phyloP scores from a whole-genome alignment of 1,284 basidiomycete genomes.

The Sanghuangporus baumii region DNA sequence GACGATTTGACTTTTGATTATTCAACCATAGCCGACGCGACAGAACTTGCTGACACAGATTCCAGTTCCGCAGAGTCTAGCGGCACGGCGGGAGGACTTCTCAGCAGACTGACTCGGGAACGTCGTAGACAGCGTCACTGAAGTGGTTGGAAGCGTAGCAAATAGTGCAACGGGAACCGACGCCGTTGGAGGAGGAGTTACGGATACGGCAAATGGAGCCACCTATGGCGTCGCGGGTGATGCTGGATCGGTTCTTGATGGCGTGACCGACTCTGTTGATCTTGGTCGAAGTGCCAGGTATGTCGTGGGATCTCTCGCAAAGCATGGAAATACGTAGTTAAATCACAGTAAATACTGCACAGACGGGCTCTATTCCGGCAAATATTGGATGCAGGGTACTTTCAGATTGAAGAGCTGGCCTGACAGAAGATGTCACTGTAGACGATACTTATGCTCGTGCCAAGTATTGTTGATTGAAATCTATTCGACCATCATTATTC shows the following conservation, averaged over 20 bases:
- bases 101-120: not conserved
- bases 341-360: no score
- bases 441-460: not conserved
- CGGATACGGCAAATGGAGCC: not conserved
- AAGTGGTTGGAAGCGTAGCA: not conserved
- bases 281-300: not conserved
- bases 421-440: not conserved
- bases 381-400: not conserved
- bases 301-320: not conserved
- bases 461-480: not conserved
- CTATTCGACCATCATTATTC: not conserved
- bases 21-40: not conserved
- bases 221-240: not conserved
- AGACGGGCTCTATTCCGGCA: not conserved
- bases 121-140: slow-evolving; percentile 9
- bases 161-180: not conserved
- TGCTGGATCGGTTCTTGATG: slow-evolving; percentile 4
- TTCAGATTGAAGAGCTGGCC: not conserved
- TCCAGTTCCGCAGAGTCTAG: not conserved
- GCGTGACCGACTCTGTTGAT: slow-evolving; percentile 1
- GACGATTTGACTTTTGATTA: not conserved
- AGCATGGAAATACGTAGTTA: no score
- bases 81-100: not conserved
- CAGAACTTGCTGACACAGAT: not conserved
- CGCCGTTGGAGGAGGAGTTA: not conserved